Evolutionary conservation across 176 grass and related monocot genomes (phyloP).

Genomic region (Canna indica): DNA sequence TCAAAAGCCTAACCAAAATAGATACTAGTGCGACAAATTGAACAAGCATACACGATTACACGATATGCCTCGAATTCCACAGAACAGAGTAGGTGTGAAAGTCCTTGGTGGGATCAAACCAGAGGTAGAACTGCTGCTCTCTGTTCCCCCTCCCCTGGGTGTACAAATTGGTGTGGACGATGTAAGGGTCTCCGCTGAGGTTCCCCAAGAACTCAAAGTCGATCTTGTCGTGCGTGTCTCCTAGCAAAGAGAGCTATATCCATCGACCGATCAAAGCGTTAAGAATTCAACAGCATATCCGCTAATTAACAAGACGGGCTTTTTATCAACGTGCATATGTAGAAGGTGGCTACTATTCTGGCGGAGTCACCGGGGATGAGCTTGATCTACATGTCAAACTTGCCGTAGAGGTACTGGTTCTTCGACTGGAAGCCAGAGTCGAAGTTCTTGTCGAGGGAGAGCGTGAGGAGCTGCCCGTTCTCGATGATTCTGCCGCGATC

Average conservation of each 20-base stretch:
- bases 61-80: background rate
- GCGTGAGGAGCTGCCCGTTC: too few relatives aligned
- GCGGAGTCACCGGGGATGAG: too few relatives aligned
- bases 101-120: conserved; percentile 9
- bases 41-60: too few relatives aligned
- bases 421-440: too few relatives aligned
- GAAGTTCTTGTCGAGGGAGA: too few relatives aligned
- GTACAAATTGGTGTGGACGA: conserved; percentile 3
- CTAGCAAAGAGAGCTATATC: background rate
- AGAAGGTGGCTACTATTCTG: background rate
- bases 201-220: conserved; percentile 12
- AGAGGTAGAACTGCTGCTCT: conserved; percentile 6
- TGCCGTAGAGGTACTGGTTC: too few relatives aligned
- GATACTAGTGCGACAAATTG: too few relatives aligned
- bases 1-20: background rate
- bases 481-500: too few relatives aligned
- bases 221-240: background rate
- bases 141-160: conserved; percentile 6
- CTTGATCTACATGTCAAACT: too few relatives aligned
- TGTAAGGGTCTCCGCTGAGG: background rate
- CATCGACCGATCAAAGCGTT: background rate
- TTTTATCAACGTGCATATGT: too few relatives aligned
- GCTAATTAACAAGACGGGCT: too few relatives aligned
- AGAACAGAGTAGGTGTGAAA: too few relatives aligned
- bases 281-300: background rate